Base-by-base conservation (phyloP, 257 asterid genomes). In the Penstemon newberryi region DNA sequence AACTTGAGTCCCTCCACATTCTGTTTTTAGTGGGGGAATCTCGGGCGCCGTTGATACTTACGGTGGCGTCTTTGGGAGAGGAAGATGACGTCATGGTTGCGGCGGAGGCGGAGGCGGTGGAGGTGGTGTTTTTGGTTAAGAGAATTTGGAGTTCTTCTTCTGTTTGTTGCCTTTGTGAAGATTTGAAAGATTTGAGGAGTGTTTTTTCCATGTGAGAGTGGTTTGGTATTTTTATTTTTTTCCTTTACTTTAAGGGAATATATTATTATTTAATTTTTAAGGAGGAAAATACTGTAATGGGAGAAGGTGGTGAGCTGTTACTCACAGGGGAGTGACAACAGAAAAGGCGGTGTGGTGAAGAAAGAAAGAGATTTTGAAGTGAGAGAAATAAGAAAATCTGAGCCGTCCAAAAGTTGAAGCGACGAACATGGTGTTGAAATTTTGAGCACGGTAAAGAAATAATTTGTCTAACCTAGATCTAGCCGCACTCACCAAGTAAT, bases 1-100 rank as follows among this genome's bases (percentile, higher is more conserved):
- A 81, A 61, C 86, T 81, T 0, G 80, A 63, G 33, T 81, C 89
- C 60, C 79, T 77, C 79, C 78, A 79, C 1, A 74, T 62, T 12
- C 42, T 66, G 65, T 43, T 66, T 25, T 25, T 2, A 2, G 33
- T 25, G 33, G 33, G 33, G 1, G 33, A 25, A 2, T 2, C 33
- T 2, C 2, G 33, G 33, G 33, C 33, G 38, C 56, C 63, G 9
- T 64, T 65, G 58, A 69, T 42, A 56, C 73, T 73, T 53, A 67
- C 19, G 12, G 63, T 44, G 10, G 68, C 68, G 40, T 82, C 84
- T 5, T 69, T 70, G 6, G 73, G 6, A 4, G 72, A 60, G 3
- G 67, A 19, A 59, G 75, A 19, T 6, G 65, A 0, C 36, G 50
- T 0, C 38, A 41, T 60, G 25, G 49, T 15, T 15, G 18, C 18